A percentile compares a stretch with the other conserved stretches of the same genome.
Conservation (phyloP, 2,329 filamentous ascomycete genomes). For the Diaporthe citrichinensis region DNA sequence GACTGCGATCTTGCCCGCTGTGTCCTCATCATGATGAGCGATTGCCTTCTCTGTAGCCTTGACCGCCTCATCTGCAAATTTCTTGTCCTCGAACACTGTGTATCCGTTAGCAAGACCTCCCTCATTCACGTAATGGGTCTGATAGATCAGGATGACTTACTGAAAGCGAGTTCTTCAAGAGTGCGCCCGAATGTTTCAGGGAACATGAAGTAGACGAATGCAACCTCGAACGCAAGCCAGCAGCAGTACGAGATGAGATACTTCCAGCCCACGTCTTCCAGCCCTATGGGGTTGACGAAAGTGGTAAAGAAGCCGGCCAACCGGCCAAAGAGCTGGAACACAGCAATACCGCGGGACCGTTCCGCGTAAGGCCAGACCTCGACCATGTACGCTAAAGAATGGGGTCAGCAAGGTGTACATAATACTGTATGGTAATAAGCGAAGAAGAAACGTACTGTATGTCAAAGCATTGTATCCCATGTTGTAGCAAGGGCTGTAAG, state of each 20-base stretch:
- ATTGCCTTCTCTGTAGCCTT: conserved; percentile 35
- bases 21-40: conserved; percentile 32
- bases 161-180: conserved; percentile 49
- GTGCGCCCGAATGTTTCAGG: conserved; percentile 49
- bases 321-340: conserved; percentile 52
- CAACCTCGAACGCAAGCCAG: conserved; percentile 49
- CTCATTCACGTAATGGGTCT: too few relatives aligned
- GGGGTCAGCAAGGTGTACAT: background rate
- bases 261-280: conserved; percentile 49
- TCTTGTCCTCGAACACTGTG: conserved; percentile 40
- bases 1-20: background rate
- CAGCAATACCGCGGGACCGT: conserved; percentile 50
- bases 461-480: conserved; percentile 77
- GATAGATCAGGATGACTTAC: conserved; percentile 38
- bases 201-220: conserved; percentile 48
- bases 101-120: background rate
- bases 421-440: background rate
- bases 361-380: conserved; percentile 51
- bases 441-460: conserved; percentile 63
- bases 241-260: conserved; percentile 51
- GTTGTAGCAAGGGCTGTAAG: conserved; percentile 73
- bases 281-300: conserved; percentile 51
- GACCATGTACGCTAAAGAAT: conserved; percentile 48
- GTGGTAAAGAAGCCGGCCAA: conserved; percentile 50
- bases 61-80: conserved; percentile 36